phyloP scores from a whole-genome alignment of 768 basidiomycete species.

The Boletus rex-veris region DNA sequence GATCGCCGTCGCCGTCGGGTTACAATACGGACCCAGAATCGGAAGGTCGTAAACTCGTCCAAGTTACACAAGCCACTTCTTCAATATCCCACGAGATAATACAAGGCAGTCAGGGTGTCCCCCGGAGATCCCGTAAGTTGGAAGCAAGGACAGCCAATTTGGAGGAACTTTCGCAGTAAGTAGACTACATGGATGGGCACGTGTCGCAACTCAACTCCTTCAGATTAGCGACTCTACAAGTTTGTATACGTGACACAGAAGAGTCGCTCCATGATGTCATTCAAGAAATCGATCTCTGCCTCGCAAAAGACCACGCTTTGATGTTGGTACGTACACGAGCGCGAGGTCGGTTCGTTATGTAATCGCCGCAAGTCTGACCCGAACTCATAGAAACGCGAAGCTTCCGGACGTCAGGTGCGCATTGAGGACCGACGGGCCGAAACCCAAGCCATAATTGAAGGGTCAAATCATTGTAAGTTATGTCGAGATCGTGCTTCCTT shows the following conservation, averaged over 20 bases:
- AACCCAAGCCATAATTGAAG: constrained; percentile 39
- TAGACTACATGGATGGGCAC: constrained; percentile 5
- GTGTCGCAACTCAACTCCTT: background rate
- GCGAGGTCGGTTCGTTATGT: constrained; percentile 17
- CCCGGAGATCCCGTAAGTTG: constrained; percentile 25
- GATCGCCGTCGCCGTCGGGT: constrained; percentile 59
- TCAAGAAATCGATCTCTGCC: constrained; percentile 43
- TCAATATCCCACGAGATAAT: constrained; percentile 20
- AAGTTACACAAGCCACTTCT: constrained; percentile 19
- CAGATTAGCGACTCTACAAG: constrained; percentile 54
- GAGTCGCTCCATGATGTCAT: constrained; percentile 47
- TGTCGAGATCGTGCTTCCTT: constrained; percentile 26
- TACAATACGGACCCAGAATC: constrained; percentile 74
- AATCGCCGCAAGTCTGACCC: constrained; percentile 24
- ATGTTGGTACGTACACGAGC: constrained; percentile 37
- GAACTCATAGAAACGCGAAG: constrained; percentile 56
- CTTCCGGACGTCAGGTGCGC: constrained; percentile 59
- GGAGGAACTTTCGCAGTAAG: constrained; percentile 73
- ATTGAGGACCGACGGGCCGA: constrained; percentile 49
- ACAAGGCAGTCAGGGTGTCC: constrained; percentile 9
- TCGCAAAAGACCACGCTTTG: constrained; percentile 40
- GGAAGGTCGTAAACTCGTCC: constrained; percentile 42
- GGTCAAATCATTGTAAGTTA: constrained; percentile 49
- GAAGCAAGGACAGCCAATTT: constrained; percentile 49
- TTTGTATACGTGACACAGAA: constrained; percentile 49